These are phyloP conservation scores for Gastrolobium bilobum DNA, from an alignment of 306 rosid genomes.

Conservation along the genomic window DNA sequence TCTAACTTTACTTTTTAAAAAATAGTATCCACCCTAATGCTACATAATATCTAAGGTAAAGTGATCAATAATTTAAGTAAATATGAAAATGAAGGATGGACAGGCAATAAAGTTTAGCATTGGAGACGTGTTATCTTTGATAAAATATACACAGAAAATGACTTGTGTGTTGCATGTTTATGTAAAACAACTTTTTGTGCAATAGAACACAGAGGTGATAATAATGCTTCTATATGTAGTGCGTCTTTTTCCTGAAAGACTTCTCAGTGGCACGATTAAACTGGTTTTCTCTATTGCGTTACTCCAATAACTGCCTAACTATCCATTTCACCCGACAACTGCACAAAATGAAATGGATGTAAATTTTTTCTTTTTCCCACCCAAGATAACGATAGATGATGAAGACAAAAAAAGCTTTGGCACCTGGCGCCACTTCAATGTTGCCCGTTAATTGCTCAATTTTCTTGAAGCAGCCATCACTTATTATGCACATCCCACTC, in stretches of 20 bases:
- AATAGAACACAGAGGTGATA: neutral
- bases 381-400: conserved; percentile 36
- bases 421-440: conserved; percentile 24
- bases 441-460: conserved; percentile 18
- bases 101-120: neutral
- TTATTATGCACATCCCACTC: conserved; percentile 29
- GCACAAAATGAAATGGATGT: conserved; percentile 44
- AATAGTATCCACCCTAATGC: no score
- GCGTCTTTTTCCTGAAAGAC: conserved; percentile 36
- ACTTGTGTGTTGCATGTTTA: conserved; percentile 10
- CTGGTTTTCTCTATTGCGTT: conserved; percentile 44
- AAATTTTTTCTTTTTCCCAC: conserved; percentile 6
- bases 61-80: conserved; percentile 25
- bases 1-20: no score
- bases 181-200: conserved; percentile 23
- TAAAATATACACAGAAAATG: conserved; percentile 42
- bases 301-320: conserved; percentile 53
- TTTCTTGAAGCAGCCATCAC: conserved; percentile 38
- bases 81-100: neutral
- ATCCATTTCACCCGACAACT: conserved; percentile 40
- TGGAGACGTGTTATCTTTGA: conserved; percentile 46
- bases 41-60: neutral
- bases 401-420: conserved; percentile 33
- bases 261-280: conserved; percentile 28
- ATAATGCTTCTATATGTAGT: conserved; percentile 18